Base-by-base conservation (phyloP, 441 rosid genomes). In the Manihot esculenta region DNA sequence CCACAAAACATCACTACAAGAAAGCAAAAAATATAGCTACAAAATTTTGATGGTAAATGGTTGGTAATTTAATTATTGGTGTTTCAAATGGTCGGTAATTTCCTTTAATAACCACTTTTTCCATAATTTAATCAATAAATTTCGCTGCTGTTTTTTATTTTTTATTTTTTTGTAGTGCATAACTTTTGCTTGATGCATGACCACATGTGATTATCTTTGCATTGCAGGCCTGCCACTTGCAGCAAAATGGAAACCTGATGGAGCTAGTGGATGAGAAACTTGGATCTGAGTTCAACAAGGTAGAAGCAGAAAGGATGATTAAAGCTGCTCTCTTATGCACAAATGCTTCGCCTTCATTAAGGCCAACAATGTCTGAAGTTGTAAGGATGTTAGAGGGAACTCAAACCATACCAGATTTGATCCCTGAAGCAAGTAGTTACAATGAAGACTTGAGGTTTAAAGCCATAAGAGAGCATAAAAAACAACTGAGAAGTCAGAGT, bases 361-460 rank as follows among this genome's bases (percentile, higher is more conserved):
- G 60, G 23, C 60, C 60, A 24, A 10, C 33, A 30, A 55, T 55
- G 60, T 55, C 60, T 12, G 60, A 55, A 55, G 60, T 24, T 33
- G 60, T 55, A 24, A 55, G 13, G 1, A 55, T 23, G 60, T 11
- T 55, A 13, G 60, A 55, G 9, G 60, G 60, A 55, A 23, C 60
- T 24, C 13, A 2, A 24, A 14, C 0, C 13, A 24, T 55, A 55
- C 30, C 30, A 24, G 60, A 55, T 55, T 17, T 55, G 60, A 13
- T 55, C 33, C 33, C 60, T 24, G 60, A 55, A 55, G 60, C 60
- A 23, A 55, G 30, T 55, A 55, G 27, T 23, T 55, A 55, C 15
- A 55, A 55, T 55, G 60, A 55, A 55, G 60, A 55, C 13, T 55
- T 55, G 60, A 55, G 60, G 60, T 55, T 55, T 55, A 55, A 55